Base-by-base conservation (phyloP, 306 rosid species). In the Lablab purpureus region DNA sequence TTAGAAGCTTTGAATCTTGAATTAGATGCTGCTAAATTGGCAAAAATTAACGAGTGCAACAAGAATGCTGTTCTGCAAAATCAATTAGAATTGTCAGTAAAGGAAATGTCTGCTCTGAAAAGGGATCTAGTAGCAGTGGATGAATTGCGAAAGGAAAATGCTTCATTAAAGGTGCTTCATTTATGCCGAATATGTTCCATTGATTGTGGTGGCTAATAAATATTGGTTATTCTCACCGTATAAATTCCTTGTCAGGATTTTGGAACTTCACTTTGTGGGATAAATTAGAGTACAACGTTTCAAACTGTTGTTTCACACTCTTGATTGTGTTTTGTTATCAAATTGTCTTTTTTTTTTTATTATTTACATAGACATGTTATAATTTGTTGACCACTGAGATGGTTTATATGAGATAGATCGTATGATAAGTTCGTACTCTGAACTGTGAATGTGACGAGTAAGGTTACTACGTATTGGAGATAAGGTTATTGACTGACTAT, bases 21-120 rank as follows among this genome's bases (percentile, higher is more conserved):
- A 86, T 82, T 95, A 41, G 99, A 93, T 80, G 94, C 97, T 11
- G 92, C 97, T 11, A 95, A 95, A 73, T 78, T 93, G 82, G 93
- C 94, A 14, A 84, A 96, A 81, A 91, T 95, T 60, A 93, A 95
- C 74, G 99, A 95, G 85, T 95, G 91, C 87, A 93, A 95, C 88
- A 95, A 91, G 89, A 95, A 89, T 85, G 97, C 92, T 14, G 90
- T 90, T 87, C 87, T 95, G 78, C 92, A 91, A 77, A 93, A 90
- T 87, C 99, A 91, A 87, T 71, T 93, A 82, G 98, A 89, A 54
- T 82, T 91, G 81, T 90, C 92, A 10, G 46, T 74, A 17, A 95
- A 93, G 84, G 99, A 89, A 84, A 95, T 89, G 87, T 85, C 82
- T 36, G 90, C 92, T 73, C 80, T 95, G 73, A 90, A 89, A 86